phyloP scores from a whole-genome alignment of 2,329 filamentous ascomycete genomes.

The Botrytis galanthina region DNA sequence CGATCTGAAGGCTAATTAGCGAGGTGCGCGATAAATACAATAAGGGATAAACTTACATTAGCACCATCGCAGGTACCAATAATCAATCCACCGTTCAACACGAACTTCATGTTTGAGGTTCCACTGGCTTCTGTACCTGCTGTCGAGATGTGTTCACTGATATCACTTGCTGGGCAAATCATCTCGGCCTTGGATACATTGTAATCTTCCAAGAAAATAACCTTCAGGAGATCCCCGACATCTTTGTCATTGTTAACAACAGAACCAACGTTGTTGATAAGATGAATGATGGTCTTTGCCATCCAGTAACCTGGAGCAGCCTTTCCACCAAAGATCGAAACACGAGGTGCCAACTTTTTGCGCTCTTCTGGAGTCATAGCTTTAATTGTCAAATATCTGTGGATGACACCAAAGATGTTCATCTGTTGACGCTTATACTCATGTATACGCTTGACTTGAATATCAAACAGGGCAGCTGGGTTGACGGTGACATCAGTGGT shows the following conservation, averaged over 20 bases:
- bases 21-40: background rate
- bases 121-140: conserved; percentile 89
- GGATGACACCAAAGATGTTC: conserved; percentile 97
- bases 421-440: conserved; percentile 99
- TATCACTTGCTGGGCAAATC: conserved; percentile 88
- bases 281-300: conserved; percentile 98
- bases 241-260: conserved; percentile 93
- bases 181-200: conserved; percentile 99
- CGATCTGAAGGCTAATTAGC: conserved; percentile 58
- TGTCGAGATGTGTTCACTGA: conserved; percentile 98
- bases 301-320: conserved; percentile 99
- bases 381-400: conserved; percentile 89
- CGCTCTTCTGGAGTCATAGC: conserved; percentile 76
- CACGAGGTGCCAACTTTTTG: conserved; percentile 82
- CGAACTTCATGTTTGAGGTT: conserved; percentile 99
- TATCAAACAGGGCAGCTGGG: conserved; percentile 85
- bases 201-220: conserved; percentile 96
- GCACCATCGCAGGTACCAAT: conserved; percentile 98
- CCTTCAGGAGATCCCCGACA: conserved; percentile 91
- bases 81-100: conserved; percentile 92
- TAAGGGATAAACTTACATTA: conserved; percentile 63
- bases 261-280: conserved; percentile 86
- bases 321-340: conserved; percentile 97
- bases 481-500: conserved; percentile 80
- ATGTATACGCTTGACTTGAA: conserved; percentile 98